Percentiles rank a stretch among this genome's conserved stretches.
These are phyloP conservation scores for Pharnaceum exiguum DNA, from an alignment of 148 eudicot genomes.

Conservation along the genomic window DNA sequence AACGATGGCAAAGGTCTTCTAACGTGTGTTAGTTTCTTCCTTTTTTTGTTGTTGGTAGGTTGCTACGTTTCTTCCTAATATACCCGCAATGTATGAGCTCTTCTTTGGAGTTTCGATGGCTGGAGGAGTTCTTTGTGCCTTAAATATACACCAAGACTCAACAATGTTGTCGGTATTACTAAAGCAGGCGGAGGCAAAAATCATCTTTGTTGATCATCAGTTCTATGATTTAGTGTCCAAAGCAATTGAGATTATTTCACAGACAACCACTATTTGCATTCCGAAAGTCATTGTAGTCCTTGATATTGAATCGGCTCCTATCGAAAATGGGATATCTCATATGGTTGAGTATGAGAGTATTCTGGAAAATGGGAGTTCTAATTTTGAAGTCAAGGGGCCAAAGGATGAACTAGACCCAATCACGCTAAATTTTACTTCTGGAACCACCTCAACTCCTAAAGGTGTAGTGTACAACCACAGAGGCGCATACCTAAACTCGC, in stretches of 20 bases:
- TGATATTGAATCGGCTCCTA: conserved; percentile 15
- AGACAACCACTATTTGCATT: conserved; percentile 25
- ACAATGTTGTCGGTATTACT: conserved; percentile 53
- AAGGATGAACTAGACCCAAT: conserved; percentile 73
- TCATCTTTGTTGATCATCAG: conserved; percentile 45
- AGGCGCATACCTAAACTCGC: conserved; percentile 74
- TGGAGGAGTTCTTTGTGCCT: conserved; percentile 64
- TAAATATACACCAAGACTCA: conserved; percentile 65
- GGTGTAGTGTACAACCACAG: conserved; percentile 79
- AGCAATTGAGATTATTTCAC: conserved; percentile 22
- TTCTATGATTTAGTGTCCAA: conserved; percentile 17
- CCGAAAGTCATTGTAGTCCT: conserved; percentile 47
- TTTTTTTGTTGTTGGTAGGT: conserved; percentile 30
- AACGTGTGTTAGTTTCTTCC: neutral
- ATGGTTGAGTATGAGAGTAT: conserved; percentile 46
- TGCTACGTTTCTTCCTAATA: conserved; percentile 66
- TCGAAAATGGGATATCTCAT: neutral
- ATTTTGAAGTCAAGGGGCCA: conserved; percentile 46
- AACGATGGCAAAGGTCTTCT: too few species aligned
- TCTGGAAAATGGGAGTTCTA: conserved; percentile 35
- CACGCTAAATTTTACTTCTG: conserved; percentile 67
- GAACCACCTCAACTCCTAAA: conserved; percentile 78
- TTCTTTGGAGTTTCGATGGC: conserved; percentile 85
- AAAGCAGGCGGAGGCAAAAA: conserved; percentile 59
- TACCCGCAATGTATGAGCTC: conserved; percentile 73